Evolutionary conservation across 2,329 filamentous ascomycete species (phyloP), one percentile per base, ranked within the genome.

Genomic region (Xylariaceae sp.): DNA sequence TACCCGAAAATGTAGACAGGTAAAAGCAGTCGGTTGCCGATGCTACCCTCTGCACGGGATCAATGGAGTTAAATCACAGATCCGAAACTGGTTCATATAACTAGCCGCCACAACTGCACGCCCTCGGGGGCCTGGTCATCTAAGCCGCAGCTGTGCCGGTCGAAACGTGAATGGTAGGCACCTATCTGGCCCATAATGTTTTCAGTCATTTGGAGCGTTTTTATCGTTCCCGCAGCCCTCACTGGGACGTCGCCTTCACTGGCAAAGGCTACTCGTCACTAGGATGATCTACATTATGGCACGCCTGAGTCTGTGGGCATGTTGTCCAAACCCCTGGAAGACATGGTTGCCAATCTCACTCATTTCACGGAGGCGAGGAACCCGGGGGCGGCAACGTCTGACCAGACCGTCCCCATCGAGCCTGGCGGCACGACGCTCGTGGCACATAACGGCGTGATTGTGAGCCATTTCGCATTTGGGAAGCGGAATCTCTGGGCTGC

Each of bases 381-480:
- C 39, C 49, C 49, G 53, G 53, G 53, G 1, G 7, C 53, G 13
- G 44, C 44, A 40, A 51, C 53, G 5, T 49, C 44, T 22, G 45
- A 55, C 18, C 53, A 55, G 19, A 30, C 40, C 9, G 48, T 55
- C 1, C 53, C 53, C 4, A 49, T 55, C 16, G 53, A 55, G 19
- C 53, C 53, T 13, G 53, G 53, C 10, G 49, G 48, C 22, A 30
- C 45, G 21, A 49, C 47, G 30, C 48, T 55, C n/a, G 5, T 55
- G 22, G 53, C 53, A 15, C 53, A 52, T 19, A 30, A 49, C 13
- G 45, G 53, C 30, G 49, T 51, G 4, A 55, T 55, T 41, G 53
- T 55, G 21, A 55, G 53, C 26, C 53, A 55, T 19, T 55, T 55
- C 26, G 53, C 53, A n/a, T 51, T 55, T 36, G 53, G 53, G 34